Base-by-base conservation (phyloP, 2,329 filamentous ascomycete genomes). In the Xylaria sp. region DNA sequence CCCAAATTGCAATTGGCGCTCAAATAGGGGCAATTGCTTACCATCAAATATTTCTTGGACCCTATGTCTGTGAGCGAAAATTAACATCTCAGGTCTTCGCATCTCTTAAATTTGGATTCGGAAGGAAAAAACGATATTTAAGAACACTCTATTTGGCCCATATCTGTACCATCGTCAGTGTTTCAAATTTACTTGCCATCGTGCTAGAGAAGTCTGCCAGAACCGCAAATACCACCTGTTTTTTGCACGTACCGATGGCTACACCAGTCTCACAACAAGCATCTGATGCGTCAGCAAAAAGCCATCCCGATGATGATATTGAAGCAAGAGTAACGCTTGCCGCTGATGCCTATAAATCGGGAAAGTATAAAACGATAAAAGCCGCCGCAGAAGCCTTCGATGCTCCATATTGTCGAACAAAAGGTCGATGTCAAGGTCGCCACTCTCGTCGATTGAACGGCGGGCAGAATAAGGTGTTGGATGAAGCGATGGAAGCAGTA, bases 351-450 rank as follows among this genome's bases (percentile, higher is more conserved):
- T 62, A 34, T 28, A 48, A 25, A 18, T 34, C 32, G 13, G 48
- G 59, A 9, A 15, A 62, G 10, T 45, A 62, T 8, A 36, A 48
- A 4, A 62, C 46, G 28, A 62, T 55, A 20, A 55, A 25, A 12
- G 59, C 59, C 7, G 46, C 59, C 4, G 59, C 59, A 5, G 30
- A 36, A 25, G 59, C 59, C 25, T 62, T 43, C 48, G 48, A 41
- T 8, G 59, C 59, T 8, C 59, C 59, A 9, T 62, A 62, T 13
- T n/a, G 43, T 23, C 59, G 59, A 20, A 62, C 59, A 1, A 15
- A 48, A 10, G 32, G 23, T 34, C 59, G 59, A 2, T 32, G 34
- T 18, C 23, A 32, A 15, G 59, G 59, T 8, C 59, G 41, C 4
- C 46, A 34, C 9, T 43, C 48, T 2, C 59, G 59, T 13, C 34